A percentile compares a stretch with the other conserved stretches of the same genome.
phyloP scores from a whole-genome alignment of 768 basidiomycete genomes.

The Mycena chlorophos region DNA sequence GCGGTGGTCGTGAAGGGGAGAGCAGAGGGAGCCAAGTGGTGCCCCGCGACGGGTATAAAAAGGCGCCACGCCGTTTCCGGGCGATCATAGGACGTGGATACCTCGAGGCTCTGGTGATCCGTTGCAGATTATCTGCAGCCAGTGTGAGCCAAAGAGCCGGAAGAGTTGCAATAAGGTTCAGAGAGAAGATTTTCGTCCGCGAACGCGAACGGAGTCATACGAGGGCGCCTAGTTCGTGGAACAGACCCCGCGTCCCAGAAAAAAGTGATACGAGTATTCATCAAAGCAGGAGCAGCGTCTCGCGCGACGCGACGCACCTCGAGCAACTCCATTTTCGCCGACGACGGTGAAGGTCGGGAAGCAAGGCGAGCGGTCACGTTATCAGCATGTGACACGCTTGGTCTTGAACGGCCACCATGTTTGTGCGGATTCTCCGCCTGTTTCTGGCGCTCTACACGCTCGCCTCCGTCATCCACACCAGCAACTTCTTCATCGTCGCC shows the following conservation, averaged over 20 bases:
- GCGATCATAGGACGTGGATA: conserved; percentile 18
- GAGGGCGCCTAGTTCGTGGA: conserved; percentile 11
- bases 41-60: conserved; percentile 9
- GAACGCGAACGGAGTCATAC: conserved; percentile 18
- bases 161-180: conserved; percentile 4
- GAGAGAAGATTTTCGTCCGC: conserved; percentile 24
- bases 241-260: conserved; percentile 16
- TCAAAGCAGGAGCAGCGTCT: conserved; percentile 4
- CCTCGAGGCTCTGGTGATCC: conserved; percentile 24
- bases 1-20: background rate
- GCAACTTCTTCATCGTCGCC: conserved; percentile 38
- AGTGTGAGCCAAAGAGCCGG: conserved; percentile 6
- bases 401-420: background rate
- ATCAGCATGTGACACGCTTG: background rate
- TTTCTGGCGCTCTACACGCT: conserved; percentile 36
- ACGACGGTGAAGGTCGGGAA: background rate
- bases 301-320: no score
- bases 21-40: background rate
- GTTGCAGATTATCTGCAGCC: background rate
- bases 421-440: conserved; percentile 28
- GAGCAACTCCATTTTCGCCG: no score
- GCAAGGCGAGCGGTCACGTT: background rate
- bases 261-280: conserved; percentile 21
- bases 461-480: conserved; percentile 47
- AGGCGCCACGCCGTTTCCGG: conserved; percentile 6